Evolutionary conservation across 2,329 filamentous ascomycete species (phyloP).

Genomic region (Hypoxylon sp.): DNA sequence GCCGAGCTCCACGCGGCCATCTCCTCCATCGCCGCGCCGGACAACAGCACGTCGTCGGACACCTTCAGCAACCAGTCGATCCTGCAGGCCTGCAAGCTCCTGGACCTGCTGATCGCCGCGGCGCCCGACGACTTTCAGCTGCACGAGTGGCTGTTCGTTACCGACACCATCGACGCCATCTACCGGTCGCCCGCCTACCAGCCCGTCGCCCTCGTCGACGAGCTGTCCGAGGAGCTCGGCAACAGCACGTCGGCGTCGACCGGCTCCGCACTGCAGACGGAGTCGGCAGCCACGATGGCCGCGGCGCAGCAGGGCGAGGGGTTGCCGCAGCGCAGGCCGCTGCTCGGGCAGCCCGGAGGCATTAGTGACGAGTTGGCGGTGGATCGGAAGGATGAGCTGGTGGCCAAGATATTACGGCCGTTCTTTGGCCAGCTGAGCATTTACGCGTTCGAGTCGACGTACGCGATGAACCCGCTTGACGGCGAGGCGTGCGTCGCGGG

Average conservation of each 20-base stretch:
- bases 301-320: conserved; percentile 28
- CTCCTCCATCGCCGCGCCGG: conserved; percentile 76
- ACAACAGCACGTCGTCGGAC: conserved; percentile 72
- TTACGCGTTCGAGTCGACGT: conserved; percentile 91
- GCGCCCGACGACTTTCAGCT: conserved; percentile 97
- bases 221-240: conserved; percentile 81
- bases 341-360: conserved; percentile 64
- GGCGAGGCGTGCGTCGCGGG: conserved; percentile 70
- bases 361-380: conserved; percentile 67
- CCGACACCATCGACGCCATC: conserved; percentile 95
- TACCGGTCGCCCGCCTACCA: conserved; percentile 79
- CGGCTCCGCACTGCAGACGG: conserved; percentile 50
- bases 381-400: conserved; percentile 74
- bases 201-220: conserved; percentile 83
- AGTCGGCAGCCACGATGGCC: conserved; percentile 50
- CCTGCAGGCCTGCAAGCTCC: conserved; percentile 91
- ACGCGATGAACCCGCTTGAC: conserved; percentile 81
- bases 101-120: conserved; percentile 87
- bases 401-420: conserved; percentile 82
- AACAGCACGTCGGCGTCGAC: conserved; percentile 50
- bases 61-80: conserved; percentile 81
- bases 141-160: conserved; percentile 98
- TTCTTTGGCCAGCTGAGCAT: conserved; percentile 95
- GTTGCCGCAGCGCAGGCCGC: conserved; percentile 58
- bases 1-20: conserved; percentile 85